Evolutionary conservation across 257 asterid species (phyloP), one percentile per base, ranked within the genome.

Genomic region (Nicotiana undulata): DNA sequence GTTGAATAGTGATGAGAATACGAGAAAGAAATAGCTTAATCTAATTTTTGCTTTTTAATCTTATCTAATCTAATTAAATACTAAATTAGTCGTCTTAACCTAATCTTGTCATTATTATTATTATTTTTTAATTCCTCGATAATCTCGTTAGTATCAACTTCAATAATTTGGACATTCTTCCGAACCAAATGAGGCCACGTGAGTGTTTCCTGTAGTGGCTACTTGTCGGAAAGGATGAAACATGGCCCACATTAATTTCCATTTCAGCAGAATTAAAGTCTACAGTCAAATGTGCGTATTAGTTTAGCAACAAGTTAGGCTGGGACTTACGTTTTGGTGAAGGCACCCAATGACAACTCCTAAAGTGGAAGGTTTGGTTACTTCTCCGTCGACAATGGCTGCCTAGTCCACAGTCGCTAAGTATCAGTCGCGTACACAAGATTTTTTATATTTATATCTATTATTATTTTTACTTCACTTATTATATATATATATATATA

Each of bases 171-270:
- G 17, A 66, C 22, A 46, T 72, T 12, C 9, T 49, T 18, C 24
- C 83, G 75, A 83, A 81, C 66, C 55, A 53, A 1, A 75, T 20
- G n/a, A 32, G 8, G 85, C 84, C 89, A 85, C 88, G 88, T 86
- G 75, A 18, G 44, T 86, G 90, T 58, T 65, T 83, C 91, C 86
- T 59, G 9, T 70, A 81, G 85, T 85, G 90, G 82, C 84, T 64
- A 59, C 91, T 55, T 90, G 92, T 84, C 89, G 82, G 86, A 79
- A 70, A 55, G 32, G 59, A 78, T 72, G 85, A 75, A 68, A 83
- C 92, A 87, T 85, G 86, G 84, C 75, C 89, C 85, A 75, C 83
- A 3, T 31, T n/a, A 40, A 40, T 40, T 61, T 12, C 58, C 68
- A 76, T 61, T 49, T 76, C 63, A 83, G 49, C 83, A n/a, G 53